Evolutionary conservation across 1,284 basidiomycete genomes (phyloP).

Genomic region (Malassezia arunalokei): DNA sequence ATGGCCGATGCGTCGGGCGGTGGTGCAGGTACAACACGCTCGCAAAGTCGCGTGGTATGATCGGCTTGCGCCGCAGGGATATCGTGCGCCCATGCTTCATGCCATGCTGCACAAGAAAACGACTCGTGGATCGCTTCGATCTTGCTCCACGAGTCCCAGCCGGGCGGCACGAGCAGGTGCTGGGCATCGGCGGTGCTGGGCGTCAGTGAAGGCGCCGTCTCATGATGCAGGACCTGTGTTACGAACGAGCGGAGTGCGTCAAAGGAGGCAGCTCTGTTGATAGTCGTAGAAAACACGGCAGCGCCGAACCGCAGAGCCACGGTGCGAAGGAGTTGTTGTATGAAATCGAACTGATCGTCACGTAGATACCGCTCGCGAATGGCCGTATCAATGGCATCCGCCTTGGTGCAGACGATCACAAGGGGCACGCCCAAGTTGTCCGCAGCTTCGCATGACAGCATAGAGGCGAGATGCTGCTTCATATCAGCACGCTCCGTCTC

Average conservation of each 20-base stretch:
- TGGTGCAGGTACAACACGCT: not conserved
- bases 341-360: constrained; percentile 88
- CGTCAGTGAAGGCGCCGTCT: constrained; percentile 58
- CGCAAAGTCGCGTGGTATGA: not conserved
- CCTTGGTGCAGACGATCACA: constrained; percentile 71
- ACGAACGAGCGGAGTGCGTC: constrained; percentile 71
- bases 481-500: constrained; percentile 51
- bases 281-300: constrained; percentile 77
- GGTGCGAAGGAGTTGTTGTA: constrained; percentile 85
- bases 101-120: constrained; percentile 57
- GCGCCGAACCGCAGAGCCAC: constrained; percentile 89
- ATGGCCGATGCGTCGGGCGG: not conserved
- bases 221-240: constrained; percentile 67
- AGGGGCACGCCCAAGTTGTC: constrained; percentile 65
- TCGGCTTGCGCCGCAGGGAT: not conserved
- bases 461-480: constrained; percentile 50
- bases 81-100: constrained; percentile 5
- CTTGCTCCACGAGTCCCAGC: constrained; percentile 98
- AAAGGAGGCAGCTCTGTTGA: constrained; percentile 61
- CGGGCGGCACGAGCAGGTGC: constrained; percentile 76
- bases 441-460: not conserved
- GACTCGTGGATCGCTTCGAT: constrained; percentile 79
- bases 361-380: constrained; percentile 47
- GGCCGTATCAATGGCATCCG: constrained; percentile 45
- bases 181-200: constrained; percentile 72